Base-by-base conservation (phyloP, 768 basidiomycete species). In the Tylopilus sp. region DNA sequence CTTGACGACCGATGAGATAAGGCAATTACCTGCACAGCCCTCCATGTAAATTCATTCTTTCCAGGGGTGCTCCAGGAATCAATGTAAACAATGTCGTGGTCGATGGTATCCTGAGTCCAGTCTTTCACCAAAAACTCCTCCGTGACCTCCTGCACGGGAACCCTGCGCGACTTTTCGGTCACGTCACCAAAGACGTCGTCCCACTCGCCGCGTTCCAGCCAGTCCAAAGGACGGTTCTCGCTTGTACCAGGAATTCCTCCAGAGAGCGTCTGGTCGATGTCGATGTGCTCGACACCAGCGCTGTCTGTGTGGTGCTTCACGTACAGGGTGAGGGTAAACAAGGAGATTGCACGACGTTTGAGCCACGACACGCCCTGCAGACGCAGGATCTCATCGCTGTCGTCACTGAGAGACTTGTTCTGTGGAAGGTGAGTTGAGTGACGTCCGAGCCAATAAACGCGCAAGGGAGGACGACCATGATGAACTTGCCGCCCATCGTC, bases 341-440 rank as follows among this genome's bases (percentile, higher is more conserved):
- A 29, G 22, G 63, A 50, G 61, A 92, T 89, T 24, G 78, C 78
- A 53, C 77, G 83, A 58, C 89, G 81, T 58, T 74, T 86, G 42
- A 84, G 53, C 89, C 89, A 92, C 30, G 83, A 66, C 29, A 92
- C 76, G 45, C 89, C 89, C 65, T 91, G 89, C 3, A 86, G 73
- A 29, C 68, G 64, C 37, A 92, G 81, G 55, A 92, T 84, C 25
- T 75, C 74, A 48, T 89, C 87, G 6, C 77, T 76, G 28, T 64
- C 60, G 59, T 85, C 86, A 36, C 83, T 86, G 48, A 89, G 76
- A 2, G 72, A 40, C 69, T 86, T 89, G 75, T 86, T 89, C 89
- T 90, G 54, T 48, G 37, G 40, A 43, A 38, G 19, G 24, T 29
- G 21, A 30, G 36, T 38, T 57, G 40, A 60, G 56, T 38, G 10